Evolutionary conservation across 352 stramenopile genomes (phyloP).

Genomic region (Thraustochytrium sp.): DNA sequence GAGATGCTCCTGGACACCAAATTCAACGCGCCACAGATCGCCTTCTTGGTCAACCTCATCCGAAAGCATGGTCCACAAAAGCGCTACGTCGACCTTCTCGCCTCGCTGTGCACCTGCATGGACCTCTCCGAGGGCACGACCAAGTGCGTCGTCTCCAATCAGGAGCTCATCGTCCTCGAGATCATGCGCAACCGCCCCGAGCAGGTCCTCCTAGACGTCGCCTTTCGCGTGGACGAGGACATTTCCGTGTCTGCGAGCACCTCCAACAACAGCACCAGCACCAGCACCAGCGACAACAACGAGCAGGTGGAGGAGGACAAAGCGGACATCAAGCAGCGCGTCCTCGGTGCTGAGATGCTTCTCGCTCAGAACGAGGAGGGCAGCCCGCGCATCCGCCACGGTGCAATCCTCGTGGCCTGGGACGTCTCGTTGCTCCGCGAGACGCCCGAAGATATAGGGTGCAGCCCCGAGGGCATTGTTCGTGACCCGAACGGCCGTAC

Average conservation of each 20-base stretch:
- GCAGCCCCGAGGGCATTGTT: no score
- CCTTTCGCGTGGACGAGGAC: not conserved
- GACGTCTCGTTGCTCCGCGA: not conserved
- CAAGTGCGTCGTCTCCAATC: conserved; percentile 29
- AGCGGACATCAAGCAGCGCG: not conserved
- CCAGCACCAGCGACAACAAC: no score
- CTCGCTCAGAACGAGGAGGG: not conserved
- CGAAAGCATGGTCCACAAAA: not conserved
- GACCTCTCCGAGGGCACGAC: not conserved
- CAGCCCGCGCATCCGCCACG: not conserved
- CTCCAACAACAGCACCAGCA: no score
- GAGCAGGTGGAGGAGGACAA: not conserved
- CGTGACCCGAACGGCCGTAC: no score
- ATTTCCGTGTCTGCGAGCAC: no score
- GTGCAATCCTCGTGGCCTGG: not conserved
- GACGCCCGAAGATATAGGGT: not conserved
- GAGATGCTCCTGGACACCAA: conserved; percentile 27
- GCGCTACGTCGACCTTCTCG: conserved; percentile 20
- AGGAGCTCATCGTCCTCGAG: conserved; percentile 33
- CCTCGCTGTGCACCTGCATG: conserved; percentile 25
- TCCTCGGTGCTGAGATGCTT: not conserved
- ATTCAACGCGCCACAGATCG: conserved; percentile 26
- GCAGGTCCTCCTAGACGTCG: not conserved
- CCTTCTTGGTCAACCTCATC: not conserved
- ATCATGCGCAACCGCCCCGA: not conserved